Base-by-base conservation (phyloP, 2,329 filamentous ascomycete species). In the Botryotinia convoluta region DNA sequence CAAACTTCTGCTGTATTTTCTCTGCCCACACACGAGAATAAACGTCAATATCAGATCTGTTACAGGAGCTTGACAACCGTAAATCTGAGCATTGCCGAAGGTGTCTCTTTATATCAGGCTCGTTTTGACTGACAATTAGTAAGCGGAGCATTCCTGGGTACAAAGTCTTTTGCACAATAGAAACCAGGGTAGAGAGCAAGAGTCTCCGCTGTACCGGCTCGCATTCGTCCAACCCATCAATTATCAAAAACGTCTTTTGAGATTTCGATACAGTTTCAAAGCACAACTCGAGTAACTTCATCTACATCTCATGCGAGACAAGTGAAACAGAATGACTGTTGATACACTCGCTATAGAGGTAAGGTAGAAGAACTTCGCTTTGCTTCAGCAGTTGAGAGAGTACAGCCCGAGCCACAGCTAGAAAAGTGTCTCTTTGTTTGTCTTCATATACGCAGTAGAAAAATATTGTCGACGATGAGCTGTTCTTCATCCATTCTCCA, bases 191-290 rank as follows among this genome's bases (percentile, higher is more conserved):
- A 22, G 73, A 71, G 18, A 80, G 44, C 22, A 84, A 79, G 26
- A 79, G 72, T 64, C 80, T 81, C 48, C 82, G 76, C 32, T 84
- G 77, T 0, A 76, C 72, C 64, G 69, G 64, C 18, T 77, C 72
- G 71, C 83, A 85, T 75, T 85, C 83, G 72, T 85, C 84, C n/a
- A 85, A 70, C 0, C 84, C 84, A 74, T 85, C 84, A 59, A 85
- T 76, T 3, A 85, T 75, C 14, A 84, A 77, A 67, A 81, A 82
- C 18, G 72, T 44, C 76, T 79, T 65, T 61, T 26, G 29, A 0
- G 20, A 61, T 74, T 51, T 45, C 14, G 61, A 64, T 22, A 74
- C 63, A n/a, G 68, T 80, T 16, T 77, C 67, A 1, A 82, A 74
- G 26, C 78, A 77, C 7, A 76, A 72, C 35, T 77, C 74, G 14